phyloP scores from a whole-genome alignment of 768 basidiomycete genomes.

The Steccherinum ochraceum region DNA sequence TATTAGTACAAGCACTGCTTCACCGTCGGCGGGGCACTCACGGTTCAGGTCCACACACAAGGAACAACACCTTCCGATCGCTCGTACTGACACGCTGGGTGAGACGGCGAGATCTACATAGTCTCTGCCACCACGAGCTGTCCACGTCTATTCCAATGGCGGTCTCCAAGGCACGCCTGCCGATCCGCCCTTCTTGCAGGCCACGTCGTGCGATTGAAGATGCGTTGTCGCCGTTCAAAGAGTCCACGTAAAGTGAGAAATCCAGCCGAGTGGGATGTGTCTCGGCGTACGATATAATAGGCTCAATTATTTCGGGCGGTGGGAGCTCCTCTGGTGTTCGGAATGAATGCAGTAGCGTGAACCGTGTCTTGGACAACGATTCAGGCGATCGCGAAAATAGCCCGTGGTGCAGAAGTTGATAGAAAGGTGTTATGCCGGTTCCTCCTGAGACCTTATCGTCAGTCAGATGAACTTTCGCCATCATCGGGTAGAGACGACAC shows the following conservation, averaged over 20 bases:
- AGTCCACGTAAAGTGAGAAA: slow-evolving; percentile 60
- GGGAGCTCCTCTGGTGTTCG: slow-evolving; percentile 58
- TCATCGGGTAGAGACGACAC: background rate
- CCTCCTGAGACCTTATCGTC: slow-evolving; percentile 73
- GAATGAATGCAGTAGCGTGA: slow-evolving; percentile 72
- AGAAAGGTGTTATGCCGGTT: slow-evolving; percentile 83
- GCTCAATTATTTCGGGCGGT: slow-evolving; percentile 52
- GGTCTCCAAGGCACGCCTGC: slow-evolving; percentile 38
- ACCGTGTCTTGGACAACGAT: slow-evolving; percentile 38
- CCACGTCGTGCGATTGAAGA: background rate
- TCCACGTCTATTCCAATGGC: slow-evolving; percentile 27
- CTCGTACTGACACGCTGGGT: slow-evolving; percentile 10
- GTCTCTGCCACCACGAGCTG: slow-evolving; percentile 24
- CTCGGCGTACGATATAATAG: slow-evolving; percentile 41
- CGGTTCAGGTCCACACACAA: slow-evolving; percentile 85
- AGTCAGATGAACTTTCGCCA: background rate
- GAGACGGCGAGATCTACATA: slow-evolving; percentile 11
- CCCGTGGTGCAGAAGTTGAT: slow-evolving; percentile 59
- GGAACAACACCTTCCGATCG: slow-evolving; percentile 48
- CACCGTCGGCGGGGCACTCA: slow-evolving; percentile 23
- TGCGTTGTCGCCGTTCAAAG: slow-evolving; percentile 15
- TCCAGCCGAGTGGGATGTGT: slow-evolving; percentile 49
- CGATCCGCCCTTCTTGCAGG: slow-evolving; percentile 49
- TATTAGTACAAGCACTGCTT: slow-evolving; percentile 1
- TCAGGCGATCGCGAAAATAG: slow-evolving; percentile 28